These are phyloP conservation scores for Noccaea caerulescens DNA, from an alignment of 345 rosid species.

Conservation along the genomic window DNA sequence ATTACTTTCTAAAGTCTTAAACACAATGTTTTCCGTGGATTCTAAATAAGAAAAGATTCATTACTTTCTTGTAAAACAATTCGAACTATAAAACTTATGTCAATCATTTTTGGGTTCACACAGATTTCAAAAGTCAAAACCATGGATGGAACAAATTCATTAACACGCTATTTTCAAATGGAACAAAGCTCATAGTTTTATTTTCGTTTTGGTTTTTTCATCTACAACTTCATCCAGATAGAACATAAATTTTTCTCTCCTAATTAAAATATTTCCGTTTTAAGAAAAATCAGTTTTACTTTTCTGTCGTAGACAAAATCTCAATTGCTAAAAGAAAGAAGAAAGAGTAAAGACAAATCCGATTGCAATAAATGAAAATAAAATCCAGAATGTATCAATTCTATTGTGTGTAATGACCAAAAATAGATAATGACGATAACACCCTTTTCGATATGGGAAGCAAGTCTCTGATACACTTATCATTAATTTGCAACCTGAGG, in stretches of 20 bases:
- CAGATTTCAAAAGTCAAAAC: not conserved
- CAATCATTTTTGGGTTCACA: not conserved
- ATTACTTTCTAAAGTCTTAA: no score
- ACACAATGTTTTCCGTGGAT: no score
- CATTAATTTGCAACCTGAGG: not conserved
- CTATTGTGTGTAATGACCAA: constrained; percentile 25
- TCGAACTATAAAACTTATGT: no score
- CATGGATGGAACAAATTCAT: not conserved
- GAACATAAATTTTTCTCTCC: not conserved
- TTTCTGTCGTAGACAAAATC: constrained; percentile 13
- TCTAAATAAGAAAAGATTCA: no score
- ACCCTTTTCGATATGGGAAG: not conserved
- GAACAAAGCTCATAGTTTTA: not conserved
- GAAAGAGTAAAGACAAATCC: constrained; percentile 26
- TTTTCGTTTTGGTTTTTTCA: not conserved
- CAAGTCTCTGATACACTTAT: constrained; percentile 9
- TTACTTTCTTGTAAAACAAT: no score
- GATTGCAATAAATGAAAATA: not conserved
- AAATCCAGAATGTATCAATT: constrained; percentile 23
- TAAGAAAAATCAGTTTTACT: not conserved
- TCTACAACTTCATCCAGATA: not conserved
- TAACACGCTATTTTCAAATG: not conserved
- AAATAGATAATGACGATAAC: constrained; percentile 20
- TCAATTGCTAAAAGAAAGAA: not conserved
- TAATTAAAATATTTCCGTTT: constrained; percentile 3